Evolutionary conservation across 306 rosid species (phyloP).

Genomic region (Lablab purpureus): DNA sequence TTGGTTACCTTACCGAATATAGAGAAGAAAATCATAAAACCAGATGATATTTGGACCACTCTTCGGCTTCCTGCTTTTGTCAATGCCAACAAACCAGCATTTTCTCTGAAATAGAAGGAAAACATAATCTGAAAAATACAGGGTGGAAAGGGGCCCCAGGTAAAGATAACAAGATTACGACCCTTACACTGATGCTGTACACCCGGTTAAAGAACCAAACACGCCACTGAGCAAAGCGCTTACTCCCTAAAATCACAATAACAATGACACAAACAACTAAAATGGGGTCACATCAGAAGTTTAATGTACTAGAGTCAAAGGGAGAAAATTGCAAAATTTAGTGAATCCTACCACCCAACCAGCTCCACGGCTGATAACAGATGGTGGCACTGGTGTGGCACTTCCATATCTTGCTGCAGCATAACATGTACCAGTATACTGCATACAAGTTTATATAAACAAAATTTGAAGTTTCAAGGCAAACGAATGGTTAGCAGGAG

Average conservation of each 20-base stretch:
- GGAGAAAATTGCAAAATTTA: constrained; percentile 23
- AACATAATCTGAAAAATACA: neutral
- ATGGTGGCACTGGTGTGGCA: constrained; percentile 95
- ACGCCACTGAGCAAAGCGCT: constrained; percentile 70
- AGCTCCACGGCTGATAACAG: constrained; percentile 76
- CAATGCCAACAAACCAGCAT: constrained; percentile 86
- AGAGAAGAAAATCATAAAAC: constrained; percentile 89
- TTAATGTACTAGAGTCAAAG: neutral
- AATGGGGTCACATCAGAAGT: neutral
- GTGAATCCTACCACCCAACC: constrained; percentile 77
- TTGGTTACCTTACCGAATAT: constrained; percentile 62
- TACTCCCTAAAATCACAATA: constrained; percentile 66
- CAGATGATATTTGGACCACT: constrained; percentile 86
- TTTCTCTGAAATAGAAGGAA: constrained; percentile 49
- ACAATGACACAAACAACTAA: neutral
- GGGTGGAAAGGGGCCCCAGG: neutral
- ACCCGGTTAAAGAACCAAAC: constrained; percentile 77
- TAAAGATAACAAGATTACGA: neutral
- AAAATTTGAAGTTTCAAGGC: constrained; percentile 11
- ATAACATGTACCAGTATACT: constrained; percentile 82
- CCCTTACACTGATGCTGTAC: constrained; percentile 75
- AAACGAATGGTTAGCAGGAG: neutral
- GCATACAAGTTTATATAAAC: constrained; percentile 21
- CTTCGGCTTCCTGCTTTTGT: constrained; percentile 91
- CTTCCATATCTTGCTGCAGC: constrained; percentile 83